phyloP scores from a whole-genome alignment of 352 stramenopile genomes.

The Phytophthora kernoviae region DNA sequence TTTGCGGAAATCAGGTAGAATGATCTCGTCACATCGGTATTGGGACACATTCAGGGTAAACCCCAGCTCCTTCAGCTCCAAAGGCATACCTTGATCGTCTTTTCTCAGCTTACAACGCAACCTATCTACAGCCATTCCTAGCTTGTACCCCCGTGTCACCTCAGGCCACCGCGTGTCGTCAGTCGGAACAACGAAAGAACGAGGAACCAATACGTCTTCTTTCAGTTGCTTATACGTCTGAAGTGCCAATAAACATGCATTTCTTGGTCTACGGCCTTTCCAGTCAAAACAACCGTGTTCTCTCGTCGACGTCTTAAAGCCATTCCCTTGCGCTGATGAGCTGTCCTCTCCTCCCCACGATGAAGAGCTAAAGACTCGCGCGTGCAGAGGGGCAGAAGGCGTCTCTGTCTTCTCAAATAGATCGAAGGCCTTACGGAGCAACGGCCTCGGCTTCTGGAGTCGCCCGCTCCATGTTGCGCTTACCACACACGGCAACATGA shows the following conservation, averaged over 20 bases:
- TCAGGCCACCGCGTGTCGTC: slow-evolving; percentile 24
- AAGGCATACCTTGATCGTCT: slow-evolving; percentile 2
- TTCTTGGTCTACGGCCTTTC: too few relatives aligned
- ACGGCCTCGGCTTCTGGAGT: too few relatives aligned
- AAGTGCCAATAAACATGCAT: slow-evolving; percentile 12
- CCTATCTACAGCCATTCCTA: slow-evolving; percentile 18
- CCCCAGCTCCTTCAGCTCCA: slow-evolving; percentile 14
- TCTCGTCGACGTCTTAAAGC: too few relatives aligned
- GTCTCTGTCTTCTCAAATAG: too few relatives aligned
- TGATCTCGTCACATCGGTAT: slow-evolving; percentile 21
- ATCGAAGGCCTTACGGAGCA: too few relatives aligned
- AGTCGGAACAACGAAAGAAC: slow-evolving; percentile 29
- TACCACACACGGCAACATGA: too few relatives aligned
- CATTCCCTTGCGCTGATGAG: too few relatives aligned
- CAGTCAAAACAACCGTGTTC: background rate
- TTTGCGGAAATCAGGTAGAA: slow-evolving; percentile 30
- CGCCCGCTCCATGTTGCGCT: too few relatives aligned
- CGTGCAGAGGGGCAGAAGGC: too few relatives aligned
- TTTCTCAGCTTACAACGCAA: slow-evolving; percentile 20
- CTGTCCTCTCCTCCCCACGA: too few relatives aligned
- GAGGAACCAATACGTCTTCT: slow-evolving; percentile 28
- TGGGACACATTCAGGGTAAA: slow-evolving; percentile 33
- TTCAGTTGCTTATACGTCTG: slow-evolving; percentile 26
- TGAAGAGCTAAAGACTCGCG: too few relatives aligned
- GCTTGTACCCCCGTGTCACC: slow-evolving; percentile 24